These are phyloP conservation scores for Aureobasidium sp. DNA, from an alignment of 2,329 filamentous ascomycete species.

Conservation along the genomic window DNA sequence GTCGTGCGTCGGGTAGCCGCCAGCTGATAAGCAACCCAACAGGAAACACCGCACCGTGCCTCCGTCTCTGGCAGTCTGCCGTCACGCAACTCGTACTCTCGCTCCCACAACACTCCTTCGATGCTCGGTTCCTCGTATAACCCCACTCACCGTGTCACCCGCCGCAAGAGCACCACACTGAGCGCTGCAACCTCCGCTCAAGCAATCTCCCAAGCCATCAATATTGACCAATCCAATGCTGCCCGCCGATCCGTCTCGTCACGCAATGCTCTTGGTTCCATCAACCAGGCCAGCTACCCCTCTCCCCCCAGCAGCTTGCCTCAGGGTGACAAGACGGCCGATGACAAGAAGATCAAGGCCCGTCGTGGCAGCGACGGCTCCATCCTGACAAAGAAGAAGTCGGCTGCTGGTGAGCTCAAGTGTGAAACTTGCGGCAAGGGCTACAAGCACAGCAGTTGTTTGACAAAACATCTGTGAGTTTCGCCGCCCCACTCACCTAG, in stretches of 20 bases:
- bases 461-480: constrained; percentile 99
- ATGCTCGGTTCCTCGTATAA: constrained; percentile 69
- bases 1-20: background rate
- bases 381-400: constrained; percentile 67
- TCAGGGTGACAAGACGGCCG: constrained; percentile 34
- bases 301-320: constrained; percentile 62
- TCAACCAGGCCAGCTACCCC: constrained; percentile 49
- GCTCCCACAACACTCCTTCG: constrained; percentile 77
- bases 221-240: constrained; percentile 8
- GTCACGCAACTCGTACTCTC: constrained; percentile 56
- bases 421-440: constrained; percentile 98
- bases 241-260: constrained; percentile 49
- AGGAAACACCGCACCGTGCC: constrained; percentile 39
- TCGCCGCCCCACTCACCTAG: constrained; percentile 34
- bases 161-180: constrained; percentile 85
- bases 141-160: constrained; percentile 74
- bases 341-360: constrained; percentile 35
- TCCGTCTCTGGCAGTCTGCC: constrained; percentile 51
- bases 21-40: background rate
- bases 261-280: constrained; percentile 43
- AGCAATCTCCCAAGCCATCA: constrained; percentile 59
- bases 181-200: constrained; percentile 63
- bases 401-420: constrained; percentile 74
- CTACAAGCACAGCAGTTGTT: constrained; percentile 99
- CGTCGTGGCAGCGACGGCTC: constrained; percentile 77